A percentile compares a stretch with the other conserved stretches of the same genome.
Conservation (phyloP, 208 protist genomes). For the Endotrypanum monterogeii region DNA sequence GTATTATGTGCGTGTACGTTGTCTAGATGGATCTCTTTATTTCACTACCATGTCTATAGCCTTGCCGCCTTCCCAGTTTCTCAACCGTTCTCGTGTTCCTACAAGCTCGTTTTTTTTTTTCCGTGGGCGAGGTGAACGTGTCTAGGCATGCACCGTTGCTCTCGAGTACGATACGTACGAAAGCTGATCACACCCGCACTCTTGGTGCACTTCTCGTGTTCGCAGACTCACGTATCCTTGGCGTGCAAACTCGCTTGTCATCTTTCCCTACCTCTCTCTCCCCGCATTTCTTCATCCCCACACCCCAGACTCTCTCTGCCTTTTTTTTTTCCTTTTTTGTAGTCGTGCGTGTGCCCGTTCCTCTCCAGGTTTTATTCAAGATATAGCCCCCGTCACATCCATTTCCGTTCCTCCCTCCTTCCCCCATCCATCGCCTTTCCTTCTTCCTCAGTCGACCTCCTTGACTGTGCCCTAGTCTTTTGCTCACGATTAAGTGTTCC, state of each 20-base stretch:
- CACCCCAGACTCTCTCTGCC: neutral
- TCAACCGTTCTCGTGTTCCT: neutral
- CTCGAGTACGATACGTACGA: neutral
- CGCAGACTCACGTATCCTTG: neutral
- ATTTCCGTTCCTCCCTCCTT: neutral
- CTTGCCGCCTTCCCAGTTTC: neutral
- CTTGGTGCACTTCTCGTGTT: neutral
- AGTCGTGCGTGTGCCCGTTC: neutral
- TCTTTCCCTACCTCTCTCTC: neutral
- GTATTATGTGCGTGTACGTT: neutral
- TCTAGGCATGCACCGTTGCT: neutral
- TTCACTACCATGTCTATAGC: neutral
- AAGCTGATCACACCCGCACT: neutral
- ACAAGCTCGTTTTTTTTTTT: neutral
- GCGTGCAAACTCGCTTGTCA: neutral
- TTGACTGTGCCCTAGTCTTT: neutral
- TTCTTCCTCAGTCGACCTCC: neutral
- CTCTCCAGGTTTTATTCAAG: neutral
- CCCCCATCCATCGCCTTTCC: neutral
- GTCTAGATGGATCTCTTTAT: too few species aligned
- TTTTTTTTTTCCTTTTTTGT: slow-evolving; percentile 9
- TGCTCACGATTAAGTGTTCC: neutral
- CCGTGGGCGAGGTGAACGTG: neutral
- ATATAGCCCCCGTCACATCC: slow-evolving; percentile 5
- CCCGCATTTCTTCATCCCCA: neutral